These are phyloP conservation scores for Astraeus odoratus DNA, from an alignment of 768 basidiomycete species.

Conservation along the genomic window DNA sequence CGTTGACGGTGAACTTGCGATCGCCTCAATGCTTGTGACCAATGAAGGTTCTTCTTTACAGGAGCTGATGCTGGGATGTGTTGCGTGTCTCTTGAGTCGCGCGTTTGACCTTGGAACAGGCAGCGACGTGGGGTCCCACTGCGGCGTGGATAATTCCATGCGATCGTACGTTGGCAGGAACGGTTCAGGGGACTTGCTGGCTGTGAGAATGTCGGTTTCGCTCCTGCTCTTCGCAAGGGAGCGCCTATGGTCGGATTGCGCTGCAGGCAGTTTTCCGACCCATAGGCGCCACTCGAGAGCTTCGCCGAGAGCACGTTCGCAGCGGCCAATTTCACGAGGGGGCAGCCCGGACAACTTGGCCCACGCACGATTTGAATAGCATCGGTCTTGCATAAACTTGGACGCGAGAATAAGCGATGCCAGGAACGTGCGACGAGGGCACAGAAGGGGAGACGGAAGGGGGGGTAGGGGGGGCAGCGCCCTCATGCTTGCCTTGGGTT, in stretches of 20 bases:
- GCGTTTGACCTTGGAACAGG: constrained; percentile 9
- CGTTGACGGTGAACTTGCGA: constrained; percentile 19
- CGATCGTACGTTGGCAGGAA: background rate
- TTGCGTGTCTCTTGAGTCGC: constrained; percentile 35
- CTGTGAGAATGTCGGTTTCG: constrained; percentile 32
- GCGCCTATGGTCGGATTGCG: constrained; percentile 29
- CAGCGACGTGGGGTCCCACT: constrained; percentile 7
- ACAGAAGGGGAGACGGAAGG: constrained; percentile 77
- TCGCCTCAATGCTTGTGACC: background rate
- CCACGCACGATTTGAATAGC: constrained; percentile 93
- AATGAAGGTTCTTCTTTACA: constrained; percentile 10
- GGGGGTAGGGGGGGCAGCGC: constrained; percentile 30
- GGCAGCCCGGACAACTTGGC: constrained; percentile 87
- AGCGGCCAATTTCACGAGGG: constrained; percentile 78
- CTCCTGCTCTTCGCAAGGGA: constrained; percentile 45
- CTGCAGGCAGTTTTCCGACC: constrained; percentile 65
- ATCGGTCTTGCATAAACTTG: constrained; percentile 90
- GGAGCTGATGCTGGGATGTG: constrained; percentile 33
- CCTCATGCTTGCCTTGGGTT: constrained; percentile 11
- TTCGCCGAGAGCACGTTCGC: constrained; percentile 82
- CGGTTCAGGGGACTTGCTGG: background rate
- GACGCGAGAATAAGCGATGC: constrained; percentile 84
- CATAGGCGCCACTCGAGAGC: constrained; percentile 89
- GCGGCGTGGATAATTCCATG: constrained; percentile 2
- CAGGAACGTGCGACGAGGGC: constrained; percentile 84